phyloP scores from a whole-genome alignment of 345 rosid species.

The Moricandia arvensis region DNA sequence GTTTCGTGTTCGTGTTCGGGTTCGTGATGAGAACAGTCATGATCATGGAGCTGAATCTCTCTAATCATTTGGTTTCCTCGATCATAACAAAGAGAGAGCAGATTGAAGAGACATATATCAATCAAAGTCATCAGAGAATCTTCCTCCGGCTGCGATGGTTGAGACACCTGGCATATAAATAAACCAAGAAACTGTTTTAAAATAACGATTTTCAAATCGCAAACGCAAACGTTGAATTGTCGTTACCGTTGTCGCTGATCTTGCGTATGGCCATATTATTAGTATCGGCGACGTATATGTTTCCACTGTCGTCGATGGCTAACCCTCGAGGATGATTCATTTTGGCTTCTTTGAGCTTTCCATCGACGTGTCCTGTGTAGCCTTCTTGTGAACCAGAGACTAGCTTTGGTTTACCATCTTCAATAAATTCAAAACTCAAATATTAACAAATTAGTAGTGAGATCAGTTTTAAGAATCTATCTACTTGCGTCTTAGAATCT shows the following conservation, averaged over 20 bases:
- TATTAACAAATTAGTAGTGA: not conserved
- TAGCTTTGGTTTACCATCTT: conserved; percentile 88
- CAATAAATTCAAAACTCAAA: conserved; percentile 26
- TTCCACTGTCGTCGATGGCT: conserved; percentile 82
- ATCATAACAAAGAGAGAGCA: conserved; percentile 84
- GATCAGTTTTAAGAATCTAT: not conserved
- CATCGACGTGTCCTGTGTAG: conserved; percentile 82
- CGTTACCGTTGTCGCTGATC: conserved; percentile 80
- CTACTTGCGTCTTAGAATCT: not conserved
- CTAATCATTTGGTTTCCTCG: conserved; percentile 85
- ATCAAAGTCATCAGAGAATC: conserved; percentile 90
- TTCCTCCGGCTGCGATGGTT: conserved; percentile 90
- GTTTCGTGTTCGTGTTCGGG: conserved; percentile 54
- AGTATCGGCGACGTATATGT: conserved; percentile 88
- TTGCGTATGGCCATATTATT: conserved; percentile 92
- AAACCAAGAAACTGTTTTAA: not conserved
- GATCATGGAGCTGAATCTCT: conserved; percentile 76
- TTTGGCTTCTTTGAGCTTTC: conserved; percentile 71
- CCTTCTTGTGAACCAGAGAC: conserved; percentile 91
- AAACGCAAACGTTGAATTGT: not conserved
- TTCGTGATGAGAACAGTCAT: conserved; percentile 65
- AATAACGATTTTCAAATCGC: not conserved
- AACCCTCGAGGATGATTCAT: conserved; percentile 91
- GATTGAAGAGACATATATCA: conserved; percentile 65
- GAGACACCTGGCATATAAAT: conserved; percentile 58